Base-by-base conservation (phyloP, 306 rosid species). In the Malus sylvestris region DNA sequence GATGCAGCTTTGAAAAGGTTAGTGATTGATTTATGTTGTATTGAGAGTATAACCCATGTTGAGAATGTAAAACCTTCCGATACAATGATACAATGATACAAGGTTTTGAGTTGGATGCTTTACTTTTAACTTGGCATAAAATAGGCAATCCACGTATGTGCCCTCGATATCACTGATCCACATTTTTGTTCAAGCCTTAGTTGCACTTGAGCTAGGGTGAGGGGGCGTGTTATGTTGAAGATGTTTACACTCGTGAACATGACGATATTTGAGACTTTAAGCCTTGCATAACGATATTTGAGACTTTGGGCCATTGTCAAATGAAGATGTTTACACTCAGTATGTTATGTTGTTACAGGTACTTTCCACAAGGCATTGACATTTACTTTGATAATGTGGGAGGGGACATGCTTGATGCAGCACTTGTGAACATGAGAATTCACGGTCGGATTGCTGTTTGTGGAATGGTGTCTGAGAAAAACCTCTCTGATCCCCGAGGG, bases 311-410 rank as follows among this genome's bases (percentile, higher is more conserved):
- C 18, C 45, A 19, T 53, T 53, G 59, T n/a, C 59, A 53, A 53
- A 16, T 19, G 22, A 53, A 53, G 20, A 16, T 53, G n/a, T 53
- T 53, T 6, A 38, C 42, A 38, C 42, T 38, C 42, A 38, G 1
- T 53, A 19, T 53, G 20, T 11, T 42, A 20, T 52, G 4, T 27
- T 19, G 14, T 30, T 4, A n/a, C 73, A 87, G 89, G 84, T 52
- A 73, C 78, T 85, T 85, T 72, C 87, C 91, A 4, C 77, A 83
- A 40, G 91, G 89, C 44, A 83, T 88, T 72, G 89, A 88, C 67
- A 83, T 88, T 22, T 88, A 88, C 85, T 88, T 85, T 19, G 91
- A 88, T 42, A 88, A 88, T 68, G 87, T 88, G 55, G 91, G 91
- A 3, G 89, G 89, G 19, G 82, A 85, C 55, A 83, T 79, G 83